Base-by-base conservation (phyloP, 176 grass and related monocot genomes). In the Oropetium thomaeum region DNA sequence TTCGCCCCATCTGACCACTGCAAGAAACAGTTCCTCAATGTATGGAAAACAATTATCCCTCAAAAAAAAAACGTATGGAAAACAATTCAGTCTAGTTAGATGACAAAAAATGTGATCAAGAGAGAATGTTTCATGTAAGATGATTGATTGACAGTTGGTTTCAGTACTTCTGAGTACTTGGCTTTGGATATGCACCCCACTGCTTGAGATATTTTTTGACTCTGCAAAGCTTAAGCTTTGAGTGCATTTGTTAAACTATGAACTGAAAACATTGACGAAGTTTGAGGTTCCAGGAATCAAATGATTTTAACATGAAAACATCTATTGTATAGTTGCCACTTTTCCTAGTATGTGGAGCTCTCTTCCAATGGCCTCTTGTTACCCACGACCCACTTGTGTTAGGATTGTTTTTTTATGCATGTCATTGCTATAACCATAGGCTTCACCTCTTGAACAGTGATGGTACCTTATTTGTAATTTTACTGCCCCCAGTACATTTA, bases 71-170 rank as follows among this genome's bases (percentile, higher is more conserved):
- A n/a, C n/a, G n/a, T n/a, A n/a, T n/a, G n/a, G n/a, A n/a, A n/a
- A 70, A 34, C 32, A 57, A 4, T 17, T 84, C n/a, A 43, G 35
- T 67, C 19, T 60, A 78, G 44, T 82, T 25, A 27, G 26, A 82
- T 71, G 25, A 4, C 41, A 67, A 32, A 31, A 19, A 70, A 69
- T n/a, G 10, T 39, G 65, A 26, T 54, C 64, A 30, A 60, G 25
- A 70, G 11, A 52, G 8, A 47, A 63, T 31, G 10, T 30, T 62
- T 72, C 81, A 11, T 63, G 14, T 82, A 58, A 57, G 39, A 4
- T 76, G 38, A 58, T 47, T 10, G 8, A 20, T 14, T 66, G 47
- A 10, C 16, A 53, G 17, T 43, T 39, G 32, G 11, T 65, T 77
- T 8, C 10, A 26, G n/a, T 19, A 2, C 15, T 68, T 83, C 62